Conservation (phyloP, 305 asterid species). For the Fraxinus sp. region DNA sequence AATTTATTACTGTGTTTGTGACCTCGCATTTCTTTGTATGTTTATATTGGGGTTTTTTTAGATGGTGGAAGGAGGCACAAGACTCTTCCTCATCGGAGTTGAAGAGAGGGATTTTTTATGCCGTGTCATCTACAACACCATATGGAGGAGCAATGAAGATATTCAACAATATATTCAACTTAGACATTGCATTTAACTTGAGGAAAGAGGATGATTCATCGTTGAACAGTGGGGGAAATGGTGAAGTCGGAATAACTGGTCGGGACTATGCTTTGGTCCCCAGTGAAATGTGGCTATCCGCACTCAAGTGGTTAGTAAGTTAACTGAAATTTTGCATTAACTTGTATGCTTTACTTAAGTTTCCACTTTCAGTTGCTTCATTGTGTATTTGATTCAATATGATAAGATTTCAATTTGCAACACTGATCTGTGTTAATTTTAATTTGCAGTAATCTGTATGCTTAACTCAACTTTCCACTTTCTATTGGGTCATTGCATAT, state of each 20-base stretch:
- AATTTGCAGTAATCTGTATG: conserved; percentile 11
- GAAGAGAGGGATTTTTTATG: conserved; percentile 60
- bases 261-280: conserved; percentile 91
- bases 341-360: conserved; percentile 16
- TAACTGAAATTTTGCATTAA: conserved; percentile 9
- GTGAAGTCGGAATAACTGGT: conserved; percentile 68
- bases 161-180: conserved; percentile 72
- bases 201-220: conserved; percentile 63
- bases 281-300: conserved; percentile 76
- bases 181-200: conserved; percentile 74
- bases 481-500: not conserved
- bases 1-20: not conserved
- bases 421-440: conserved; percentile 29
- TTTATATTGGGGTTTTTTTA: conserved; percentile 31
- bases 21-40: conserved; percentile 15
- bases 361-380: conserved; percentile 3
- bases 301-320: conserved; percentile 76
- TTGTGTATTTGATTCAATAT: not conserved
- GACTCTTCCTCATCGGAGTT: conserved; percentile 50
- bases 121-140: conserved; percentile 59
- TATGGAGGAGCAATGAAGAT: conserved; percentile 86
- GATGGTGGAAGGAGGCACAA: conserved; percentile 98
- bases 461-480: conserved; percentile 17
- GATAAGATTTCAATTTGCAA: conserved; percentile 8
- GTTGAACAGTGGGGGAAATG: conserved; percentile 44